Conservation (phyloP, 768 basidiomycete genomes). For the Pholiota molesta region DNA sequence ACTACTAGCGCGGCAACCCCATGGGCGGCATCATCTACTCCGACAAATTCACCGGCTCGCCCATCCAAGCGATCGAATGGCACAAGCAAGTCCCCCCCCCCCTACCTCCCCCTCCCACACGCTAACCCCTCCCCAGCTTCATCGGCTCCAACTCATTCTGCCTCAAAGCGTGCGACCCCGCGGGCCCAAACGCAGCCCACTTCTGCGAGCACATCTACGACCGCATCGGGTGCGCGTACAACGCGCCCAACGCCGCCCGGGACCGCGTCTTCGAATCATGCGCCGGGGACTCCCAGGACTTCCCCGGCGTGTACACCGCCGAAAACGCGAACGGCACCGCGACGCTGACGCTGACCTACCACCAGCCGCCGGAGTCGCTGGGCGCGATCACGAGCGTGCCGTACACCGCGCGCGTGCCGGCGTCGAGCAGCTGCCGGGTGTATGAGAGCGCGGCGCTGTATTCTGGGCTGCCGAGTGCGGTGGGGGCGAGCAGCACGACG, state of each 20-base stretch:
- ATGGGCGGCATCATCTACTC: slow-evolving; percentile 74
- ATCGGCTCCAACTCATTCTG: slow-evolving; percentile 70
- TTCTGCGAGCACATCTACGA: slow-evolving; percentile 76
- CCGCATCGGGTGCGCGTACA: slow-evolving; percentile 75
- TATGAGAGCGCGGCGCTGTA: slow-evolving; percentile 33
- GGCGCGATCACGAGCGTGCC: slow-evolving; percentile 36
- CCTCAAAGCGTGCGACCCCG: slow-evolving; percentile 72
- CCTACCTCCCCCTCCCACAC: no score
- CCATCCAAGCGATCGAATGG: slow-evolving; percentile 69
- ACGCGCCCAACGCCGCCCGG: slow-evolving; percentile 65
- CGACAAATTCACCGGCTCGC: slow-evolving; percentile 48
- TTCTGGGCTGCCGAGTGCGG: slow-evolving; percentile 19
- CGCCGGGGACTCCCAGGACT: slow-evolving; percentile 62
- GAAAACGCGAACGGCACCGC: no score
- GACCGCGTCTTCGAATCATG: slow-evolving; percentile 67
- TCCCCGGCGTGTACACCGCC: slow-evolving; percentile 57
- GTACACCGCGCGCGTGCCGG: slow-evolving; percentile 39
- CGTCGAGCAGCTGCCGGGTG: slow-evolving; percentile 38
- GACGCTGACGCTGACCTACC: slow-evolving; percentile 40
- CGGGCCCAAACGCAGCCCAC: slow-evolving; percentile 46
- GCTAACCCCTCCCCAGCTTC: slow-evolving; percentile 52
- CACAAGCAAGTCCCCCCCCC: no score
- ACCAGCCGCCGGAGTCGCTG: slow-evolving; percentile 41
- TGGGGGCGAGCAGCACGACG: neutral
- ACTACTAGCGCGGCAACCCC: slow-evolving; percentile 72